Evolutionary conservation across 2,329 filamentous ascomycete genomes (phyloP).

Genomic region (Penicillium polonicum): DNA sequence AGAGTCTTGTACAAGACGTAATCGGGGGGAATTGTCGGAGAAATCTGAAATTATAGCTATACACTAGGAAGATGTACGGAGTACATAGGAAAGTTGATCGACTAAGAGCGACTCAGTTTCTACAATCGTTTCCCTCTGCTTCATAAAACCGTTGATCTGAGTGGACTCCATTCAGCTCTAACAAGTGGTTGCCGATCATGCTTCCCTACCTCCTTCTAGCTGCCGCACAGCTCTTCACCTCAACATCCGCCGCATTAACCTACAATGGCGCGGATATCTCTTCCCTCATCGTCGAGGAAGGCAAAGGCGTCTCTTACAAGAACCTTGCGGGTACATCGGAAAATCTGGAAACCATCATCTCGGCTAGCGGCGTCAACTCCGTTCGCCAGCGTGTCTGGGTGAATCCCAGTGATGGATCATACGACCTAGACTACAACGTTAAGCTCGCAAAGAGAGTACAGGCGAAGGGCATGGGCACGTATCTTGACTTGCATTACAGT

Average conservation of each 20-base stretch:
- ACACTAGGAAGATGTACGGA: not conserved
- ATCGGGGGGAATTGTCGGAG: not conserved
- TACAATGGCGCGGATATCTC: conserved; percentile 71
- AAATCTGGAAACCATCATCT: conserved; percentile 63
- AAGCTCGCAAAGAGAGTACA: conserved; percentile 64
- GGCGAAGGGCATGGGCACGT: conserved; percentile 60
- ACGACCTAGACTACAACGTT: conserved; percentile 70
- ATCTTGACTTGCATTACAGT: conserved; percentile 64
- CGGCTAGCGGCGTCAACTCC: conserved; percentile 63
- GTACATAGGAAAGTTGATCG: not conserved
- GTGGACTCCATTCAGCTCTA: not conserved
- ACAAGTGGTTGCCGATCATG: conserved; percentile 1
- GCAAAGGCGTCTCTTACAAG: conserved; percentile 61
- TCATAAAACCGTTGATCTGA: not conserved
- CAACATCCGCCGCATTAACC: conserved; percentile 51
- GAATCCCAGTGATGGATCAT: conserved; percentile 62
- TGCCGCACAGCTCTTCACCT: conserved; percentile 15
- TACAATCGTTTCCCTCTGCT: not conserved
- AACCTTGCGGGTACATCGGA: conserved; percentile 53
- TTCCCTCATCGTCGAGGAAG: conserved; percentile 63
- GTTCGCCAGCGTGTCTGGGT: conserved; percentile 73
- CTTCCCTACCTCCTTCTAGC: conserved; percentile 19
- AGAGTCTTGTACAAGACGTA: not conserved
- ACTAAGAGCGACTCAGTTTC: not conserved
- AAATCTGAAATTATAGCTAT: not conserved